Evolutionary conservation across 805 yeast genomes (phyloP), one percentile per base, ranked within the genome.

Genomic region (Lipomyces chichibuensis): DNA sequence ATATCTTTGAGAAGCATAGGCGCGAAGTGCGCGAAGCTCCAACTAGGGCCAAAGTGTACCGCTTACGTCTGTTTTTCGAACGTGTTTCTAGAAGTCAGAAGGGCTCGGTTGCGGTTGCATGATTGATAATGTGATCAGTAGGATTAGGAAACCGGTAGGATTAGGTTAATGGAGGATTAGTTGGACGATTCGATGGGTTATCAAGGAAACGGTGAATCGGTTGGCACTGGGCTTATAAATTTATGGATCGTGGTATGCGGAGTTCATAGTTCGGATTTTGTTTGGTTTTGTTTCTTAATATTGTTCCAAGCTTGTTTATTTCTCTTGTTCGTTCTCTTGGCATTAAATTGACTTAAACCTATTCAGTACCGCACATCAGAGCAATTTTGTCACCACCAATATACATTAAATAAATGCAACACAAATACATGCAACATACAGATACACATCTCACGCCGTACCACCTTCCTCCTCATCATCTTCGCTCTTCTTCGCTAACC

Each of bases 401-500:
- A 43, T 43, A 6, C 49, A 43, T 25, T 58, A n/a, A n/a, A n/a
- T 14, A 43, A 23, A 6, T 46, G 17, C 52, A 17, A 51, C 7
- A 49, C 32, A 43, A 13, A 17, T 23, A 27, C 35, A 35, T 25
- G n/a, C 13, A 33, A 33, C 53, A 33, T 43, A n/a, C 6, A 9
- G 32, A 27, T 20, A 37, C 27, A 23, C n/a, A 57, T 20, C 13
- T n/a, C 35, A 55, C 33, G 55, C 55, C 55, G 51, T 52, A 13
- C n/a, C 33, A 0, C 9, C 29, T 32, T 69, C 64, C 11, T 70
- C 70, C 55, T 72, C 74, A 46, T 84, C 88, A 8, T 84, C 85
- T 35, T 84, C 86, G 66, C 84, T 85, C 71, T 82, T 82, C 69
- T 86, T 85, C 67, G 87, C 84, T 53, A 92, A 85, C 2, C 95